Percentiles rank a stretch among this genome's conserved stretches.
These are phyloP conservation scores for Calamus simplicifolius DNA, from an alignment of 176 grass and related monocot genomes.

Conservation along the genomic window DNA sequence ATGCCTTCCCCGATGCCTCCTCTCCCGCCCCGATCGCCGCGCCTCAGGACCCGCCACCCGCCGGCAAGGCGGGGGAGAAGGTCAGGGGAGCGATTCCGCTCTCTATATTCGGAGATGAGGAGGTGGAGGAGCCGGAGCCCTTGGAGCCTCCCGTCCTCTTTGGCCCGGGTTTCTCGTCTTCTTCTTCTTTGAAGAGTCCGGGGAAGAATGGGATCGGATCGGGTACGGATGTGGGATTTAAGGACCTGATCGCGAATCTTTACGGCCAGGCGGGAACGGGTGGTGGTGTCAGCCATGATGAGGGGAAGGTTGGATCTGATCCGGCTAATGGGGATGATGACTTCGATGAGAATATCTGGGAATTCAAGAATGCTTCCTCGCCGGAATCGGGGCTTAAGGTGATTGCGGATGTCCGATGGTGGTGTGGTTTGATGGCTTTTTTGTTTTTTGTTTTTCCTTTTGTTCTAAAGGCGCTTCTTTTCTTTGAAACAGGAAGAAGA, in stretches of 20 bases:
- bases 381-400: constrained; percentile 1
- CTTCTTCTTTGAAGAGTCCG: not conserved
- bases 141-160: not conserved
- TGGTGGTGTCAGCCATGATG: not conserved
- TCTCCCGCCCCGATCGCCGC: not conserved
- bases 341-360: constrained; percentile 9
- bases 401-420: not conserved
- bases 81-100: constrained; percentile 10
- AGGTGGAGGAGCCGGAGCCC: not conserved
- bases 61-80: constrained; percentile 4
- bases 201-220: not conserved
- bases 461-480: too few species aligned
- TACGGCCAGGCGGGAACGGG: not conserved
- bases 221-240: not conserved
- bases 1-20: not conserved
- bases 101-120: constrained; percentile 16
- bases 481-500: too few species aligned
- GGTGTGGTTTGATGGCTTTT: too few species aligned
- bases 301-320: not conserved
- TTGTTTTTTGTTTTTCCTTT: too few species aligned
- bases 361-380: constrained; percentile 14
- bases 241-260: constrained; percentile 14
- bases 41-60: not conserved
- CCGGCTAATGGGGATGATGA: constrained; percentile 7
- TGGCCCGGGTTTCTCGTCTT: not conserved